These are phyloP conservation scores for Crithidia sp. DNA, from an alignment of 208 protist genomes.

Conservation along the genomic window DNA sequence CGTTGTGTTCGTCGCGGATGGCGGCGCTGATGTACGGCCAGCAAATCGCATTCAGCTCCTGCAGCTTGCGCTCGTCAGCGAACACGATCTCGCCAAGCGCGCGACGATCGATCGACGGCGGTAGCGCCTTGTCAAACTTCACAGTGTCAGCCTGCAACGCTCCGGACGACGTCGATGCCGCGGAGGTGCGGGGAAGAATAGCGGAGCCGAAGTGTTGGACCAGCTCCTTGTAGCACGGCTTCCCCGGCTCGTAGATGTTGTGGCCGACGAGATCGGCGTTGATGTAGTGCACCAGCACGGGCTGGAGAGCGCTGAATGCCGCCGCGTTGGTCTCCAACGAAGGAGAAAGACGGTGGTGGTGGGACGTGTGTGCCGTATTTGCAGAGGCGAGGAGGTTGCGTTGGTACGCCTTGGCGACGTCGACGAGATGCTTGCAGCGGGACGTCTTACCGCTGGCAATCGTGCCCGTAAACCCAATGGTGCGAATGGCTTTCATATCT, in stretches of 20 bases:
- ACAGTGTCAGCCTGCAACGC: background rate
- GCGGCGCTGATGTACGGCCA: constrained; percentile 73
- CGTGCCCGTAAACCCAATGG: constrained; percentile 76
- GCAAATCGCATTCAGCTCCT: constrained; percentile 69
- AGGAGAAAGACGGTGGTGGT: too few relatives aligned
- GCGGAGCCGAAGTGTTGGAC: constrained; percentile 57
- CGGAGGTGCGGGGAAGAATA: constrained; percentile 35
- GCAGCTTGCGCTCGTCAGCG: constrained; percentile 39
- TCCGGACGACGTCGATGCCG: background rate
- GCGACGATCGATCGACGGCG: constrained; percentile 53
- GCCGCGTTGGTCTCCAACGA: background rate
- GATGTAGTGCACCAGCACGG: constrained; percentile 48
- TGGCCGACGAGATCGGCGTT: constrained; percentile 77
- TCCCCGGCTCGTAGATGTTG: constrained; percentile 71
- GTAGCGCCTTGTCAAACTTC: background rate
- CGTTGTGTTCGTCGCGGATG: constrained; percentile 38
- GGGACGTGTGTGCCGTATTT: background rate
- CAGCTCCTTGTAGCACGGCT: constrained; percentile 65
- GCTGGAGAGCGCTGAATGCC: background rate
- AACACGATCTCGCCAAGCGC: constrained; percentile 66
- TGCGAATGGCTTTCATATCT: constrained; percentile 25
- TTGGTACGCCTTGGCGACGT: constrained; percentile 31
- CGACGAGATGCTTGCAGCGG: constrained; percentile 62
- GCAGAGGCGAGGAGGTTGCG: background rate
- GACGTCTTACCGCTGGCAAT: constrained; percentile 84